Evolutionary conservation across 257 asterid genomes (phyloP).

Genomic region (Penstemon davidsonii): DNA sequence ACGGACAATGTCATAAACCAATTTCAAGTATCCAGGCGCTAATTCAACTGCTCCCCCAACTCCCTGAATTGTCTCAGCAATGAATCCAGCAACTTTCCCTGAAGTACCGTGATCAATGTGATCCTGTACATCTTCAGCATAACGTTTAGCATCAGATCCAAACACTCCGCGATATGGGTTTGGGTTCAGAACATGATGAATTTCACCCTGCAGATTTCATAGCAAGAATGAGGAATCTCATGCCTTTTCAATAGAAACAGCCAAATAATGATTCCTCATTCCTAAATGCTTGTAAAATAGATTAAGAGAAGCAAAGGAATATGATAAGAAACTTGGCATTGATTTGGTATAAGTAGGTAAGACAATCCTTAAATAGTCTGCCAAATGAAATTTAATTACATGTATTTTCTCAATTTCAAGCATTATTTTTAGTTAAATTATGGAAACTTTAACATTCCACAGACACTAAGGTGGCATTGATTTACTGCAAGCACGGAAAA

Average conservation of each 20-base stretch:
- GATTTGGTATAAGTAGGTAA: background rate
- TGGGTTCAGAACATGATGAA: constrained; percentile 89
- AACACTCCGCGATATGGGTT: constrained; percentile 90
- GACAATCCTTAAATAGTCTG: no score
- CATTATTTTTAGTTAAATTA: background rate
- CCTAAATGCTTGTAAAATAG: no score
- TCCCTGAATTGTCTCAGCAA: constrained; percentile 99
- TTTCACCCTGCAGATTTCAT: constrained; percentile 70
- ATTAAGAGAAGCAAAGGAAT: background rate
- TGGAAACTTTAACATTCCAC: background rate
- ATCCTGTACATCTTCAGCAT: constrained; percentile 89
- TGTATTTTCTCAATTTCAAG: background rate
- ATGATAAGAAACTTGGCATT: background rate
- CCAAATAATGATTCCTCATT: background rate
- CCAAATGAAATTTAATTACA: no score
- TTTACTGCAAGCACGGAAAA: background rate
- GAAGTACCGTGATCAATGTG: constrained; percentile 94
- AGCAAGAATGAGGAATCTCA: background rate
- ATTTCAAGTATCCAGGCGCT: constrained; percentile 91
- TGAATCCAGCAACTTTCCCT: constrained; percentile 90
- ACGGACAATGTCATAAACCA: constrained; percentile 76
- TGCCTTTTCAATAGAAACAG: background rate
- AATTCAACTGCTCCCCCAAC: constrained; percentile 98
- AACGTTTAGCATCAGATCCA: constrained; percentile 73
- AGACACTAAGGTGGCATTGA: background rate